Percentiles rank a stretch among this genome's conserved stretches.
Conservation (phyloP, 106 monocot species). For the Dioscorea zingiberensis region DNA sequence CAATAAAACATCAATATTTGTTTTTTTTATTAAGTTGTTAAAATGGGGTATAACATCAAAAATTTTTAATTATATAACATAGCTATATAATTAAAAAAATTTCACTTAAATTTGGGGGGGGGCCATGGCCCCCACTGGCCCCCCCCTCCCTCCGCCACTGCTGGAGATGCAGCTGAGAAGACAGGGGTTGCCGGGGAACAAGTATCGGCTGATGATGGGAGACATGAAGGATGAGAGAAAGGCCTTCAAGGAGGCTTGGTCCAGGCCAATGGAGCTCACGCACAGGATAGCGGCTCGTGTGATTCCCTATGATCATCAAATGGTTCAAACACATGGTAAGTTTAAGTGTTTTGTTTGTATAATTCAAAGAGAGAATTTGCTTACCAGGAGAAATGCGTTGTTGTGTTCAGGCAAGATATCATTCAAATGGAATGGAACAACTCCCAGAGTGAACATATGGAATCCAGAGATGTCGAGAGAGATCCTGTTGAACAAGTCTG, state of each 20-base stretch:
- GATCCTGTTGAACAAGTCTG: slow-evolving; percentile 28
- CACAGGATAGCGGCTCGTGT: slow-evolving; percentile 21
- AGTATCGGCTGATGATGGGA: not conserved
- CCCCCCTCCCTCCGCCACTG: too few relatives aligned
- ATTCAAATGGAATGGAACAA: slow-evolving; percentile 31
- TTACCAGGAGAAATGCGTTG: not conserved
- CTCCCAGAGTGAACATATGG: slow-evolving; percentile 31
- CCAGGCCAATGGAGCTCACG: slow-evolving; percentile 24
- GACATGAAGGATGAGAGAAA: not conserved
- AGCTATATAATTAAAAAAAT: too few relatives aligned
- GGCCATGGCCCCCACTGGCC: too few relatives aligned
- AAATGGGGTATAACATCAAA: too few relatives aligned
- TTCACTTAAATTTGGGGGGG: too few relatives aligned
- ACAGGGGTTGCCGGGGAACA: not conserved
- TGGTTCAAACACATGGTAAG: slow-evolving; percentile 31
- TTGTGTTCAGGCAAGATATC: slow-evolving; percentile 36
- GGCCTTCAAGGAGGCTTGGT: slow-evolving; percentile 5
- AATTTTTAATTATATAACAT: too few relatives aligned
- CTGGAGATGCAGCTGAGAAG: too few relatives aligned
- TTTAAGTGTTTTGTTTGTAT: too few relatives aligned
- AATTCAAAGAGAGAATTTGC: too few relatives aligned
- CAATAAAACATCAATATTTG: too few relatives aligned
- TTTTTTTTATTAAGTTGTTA: too few relatives aligned
- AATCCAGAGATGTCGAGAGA: slow-evolving; percentile 40
- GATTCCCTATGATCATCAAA: slow-evolving; percentile 4